A percentile compares a stretch with the other conserved stretches of the same genome.
These are phyloP conservation scores for Leccinellum albellum DNA, from an alignment of 768 basidiomycete genomes.

Conservation along the genomic window DNA sequence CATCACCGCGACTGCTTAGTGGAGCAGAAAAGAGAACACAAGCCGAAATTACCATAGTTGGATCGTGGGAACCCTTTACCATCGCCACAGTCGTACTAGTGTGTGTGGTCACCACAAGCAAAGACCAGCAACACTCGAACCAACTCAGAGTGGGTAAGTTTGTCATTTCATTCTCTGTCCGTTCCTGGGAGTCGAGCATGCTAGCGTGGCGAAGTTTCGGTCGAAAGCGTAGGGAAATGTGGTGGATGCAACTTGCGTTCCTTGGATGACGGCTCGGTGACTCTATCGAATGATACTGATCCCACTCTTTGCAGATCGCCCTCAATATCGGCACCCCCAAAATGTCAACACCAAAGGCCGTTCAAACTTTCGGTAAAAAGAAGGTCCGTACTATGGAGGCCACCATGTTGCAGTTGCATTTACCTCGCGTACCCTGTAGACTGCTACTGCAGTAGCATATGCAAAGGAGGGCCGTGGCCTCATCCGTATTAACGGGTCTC, in stretches of 20 bases:
- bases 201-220: background rate
- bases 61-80: slow-evolving; percentile 24
- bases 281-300: slow-evolving; percentile 14
- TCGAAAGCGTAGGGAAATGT: slow-evolving; percentile 23
- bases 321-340: slow-evolving; percentile 23
- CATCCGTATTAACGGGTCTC: slow-evolving; percentile 95
- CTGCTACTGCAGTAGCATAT: slow-evolving; percentile 96
- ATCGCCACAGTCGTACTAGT: background rate
- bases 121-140: slow-evolving; percentile 26
- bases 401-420: background rate
- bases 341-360: slow-evolving; percentile 82
- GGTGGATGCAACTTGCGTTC: slow-evolving; percentile 38
- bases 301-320: slow-evolving; percentile 18
- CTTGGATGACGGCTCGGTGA: slow-evolving; percentile 34
- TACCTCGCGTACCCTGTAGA: slow-evolving; percentile 44
- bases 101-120: background rate
- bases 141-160: slow-evolving; percentile 40
- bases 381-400: slow-evolving; percentile 56
- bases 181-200: background rate
- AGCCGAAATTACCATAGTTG: slow-evolving; percentile 14
- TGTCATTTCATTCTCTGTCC: slow-evolving; percentile 6
- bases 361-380: slow-evolving; percentile 99
- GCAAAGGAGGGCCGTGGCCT: slow-evolving; percentile 95
- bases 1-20: slow-evolving; percentile 10
- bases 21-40: background rate